phyloP scores from a whole-genome alignment of 139 green algal species.

The Coelastrella sp. region DNA sequence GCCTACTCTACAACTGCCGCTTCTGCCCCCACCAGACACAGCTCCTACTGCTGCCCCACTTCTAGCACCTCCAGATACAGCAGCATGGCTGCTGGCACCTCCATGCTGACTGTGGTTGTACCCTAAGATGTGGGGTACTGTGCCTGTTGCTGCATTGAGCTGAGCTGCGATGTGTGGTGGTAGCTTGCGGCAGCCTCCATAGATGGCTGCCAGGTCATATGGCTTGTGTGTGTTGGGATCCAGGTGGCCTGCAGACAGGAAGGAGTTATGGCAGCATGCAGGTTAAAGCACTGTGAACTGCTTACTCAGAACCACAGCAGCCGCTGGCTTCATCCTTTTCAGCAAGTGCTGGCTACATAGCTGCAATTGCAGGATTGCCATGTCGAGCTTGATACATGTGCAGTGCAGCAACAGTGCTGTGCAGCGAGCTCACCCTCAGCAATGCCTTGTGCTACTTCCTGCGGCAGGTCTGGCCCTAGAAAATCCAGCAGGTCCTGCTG shows the following conservation, averaged over 20 bases:
- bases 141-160: not conserved
- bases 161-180: slow-evolving; percentile 40
- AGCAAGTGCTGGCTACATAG: not conserved
- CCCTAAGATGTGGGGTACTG: not conserved
- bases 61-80: slow-evolving; percentile 20
- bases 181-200: slow-evolving; percentile 53
- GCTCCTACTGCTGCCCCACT: slow-evolving; percentile 17
- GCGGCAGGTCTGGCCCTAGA: slow-evolving; percentile 78
- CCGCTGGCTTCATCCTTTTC: too few relatives aligned
- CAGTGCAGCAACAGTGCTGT: not conserved
- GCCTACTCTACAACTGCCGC: not conserved
- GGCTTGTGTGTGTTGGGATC: slow-evolving; percentile 62
- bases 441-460: slow-evolving; percentile 71
- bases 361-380: not conserved
- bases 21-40: not conserved
- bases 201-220: slow-evolving; percentile 66
- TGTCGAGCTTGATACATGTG: too few relatives aligned
- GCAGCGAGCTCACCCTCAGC: slow-evolving; percentile 66
- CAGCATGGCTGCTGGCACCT: not conserved
- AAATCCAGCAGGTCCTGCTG: slow-evolving; percentile 74
- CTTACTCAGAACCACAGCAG: not conserved
- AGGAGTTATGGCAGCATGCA: not conserved
- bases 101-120: not conserved
- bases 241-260: slow-evolving; percentile 52
- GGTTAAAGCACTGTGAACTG: not conserved